A percentile compares a stretch with the other conserved stretches of the same genome.
phyloP scores from a whole-genome alignment of 345 rosid species.

The Moringa oleifera region DNA sequence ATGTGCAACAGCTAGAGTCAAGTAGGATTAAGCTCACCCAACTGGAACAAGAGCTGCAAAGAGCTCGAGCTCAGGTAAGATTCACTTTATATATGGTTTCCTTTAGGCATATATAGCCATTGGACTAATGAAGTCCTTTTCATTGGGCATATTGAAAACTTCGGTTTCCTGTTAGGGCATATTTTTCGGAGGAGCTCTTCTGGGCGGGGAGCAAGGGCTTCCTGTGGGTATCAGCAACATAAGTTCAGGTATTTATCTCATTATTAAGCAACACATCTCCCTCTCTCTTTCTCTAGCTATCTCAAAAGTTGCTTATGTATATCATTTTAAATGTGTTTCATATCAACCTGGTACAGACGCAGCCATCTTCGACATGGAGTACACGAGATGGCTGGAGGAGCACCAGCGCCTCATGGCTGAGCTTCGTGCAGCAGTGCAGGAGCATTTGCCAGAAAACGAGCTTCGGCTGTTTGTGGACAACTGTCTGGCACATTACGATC shows the following conservation, averaged over 20 bases:
- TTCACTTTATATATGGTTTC: background rate
- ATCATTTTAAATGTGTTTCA: too few relatives aligned
- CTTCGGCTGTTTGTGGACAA: slow-evolving; percentile 77
- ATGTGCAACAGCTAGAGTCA: slow-evolving; percentile 93
- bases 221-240: slow-evolving; percentile 46
- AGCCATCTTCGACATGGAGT: slow-evolving; percentile 82
- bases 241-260: slow-evolving; percentile 52
- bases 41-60: slow-evolving; percentile 89
- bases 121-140: too few relatives aligned
- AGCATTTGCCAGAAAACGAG: slow-evolving; percentile 79
- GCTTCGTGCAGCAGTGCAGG: slow-evolving; percentile 89
- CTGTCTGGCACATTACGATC: slow-evolving; percentile 75
- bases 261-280: background rate
- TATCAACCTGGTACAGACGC: slow-evolving; percentile 35
- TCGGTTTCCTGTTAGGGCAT: slow-evolving; percentile 49
- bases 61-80: slow-evolving; percentile 81
- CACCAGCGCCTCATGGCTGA: slow-evolving; percentile 74
- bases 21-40: slow-evolving; percentile 91
- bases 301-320: too few relatives aligned
- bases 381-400: slow-evolving; percentile 85
- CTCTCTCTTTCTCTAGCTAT: too few relatives aligned
- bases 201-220: slow-evolving; percentile 68
- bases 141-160: slow-evolving; percentile 4
- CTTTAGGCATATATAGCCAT: background rate
- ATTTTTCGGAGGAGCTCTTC: slow-evolving; percentile 54